Evolutionary conservation across 129 eudicot species (phyloP).

Genomic region (Daucus carota): DNA sequence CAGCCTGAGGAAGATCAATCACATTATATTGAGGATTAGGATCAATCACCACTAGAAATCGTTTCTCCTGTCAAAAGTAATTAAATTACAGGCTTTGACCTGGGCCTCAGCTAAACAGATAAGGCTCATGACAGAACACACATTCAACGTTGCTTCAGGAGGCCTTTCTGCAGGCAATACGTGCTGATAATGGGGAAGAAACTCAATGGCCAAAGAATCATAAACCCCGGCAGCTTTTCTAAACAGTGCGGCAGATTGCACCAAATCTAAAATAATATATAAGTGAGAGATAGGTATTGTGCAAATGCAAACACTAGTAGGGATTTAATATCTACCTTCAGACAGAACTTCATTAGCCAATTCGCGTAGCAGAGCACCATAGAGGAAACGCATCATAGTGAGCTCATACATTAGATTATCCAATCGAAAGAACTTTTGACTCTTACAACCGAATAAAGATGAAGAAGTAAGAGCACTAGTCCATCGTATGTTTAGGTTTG

Average conservation of each 20-base stretch:
- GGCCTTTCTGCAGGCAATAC: slow-evolving; percentile 42
- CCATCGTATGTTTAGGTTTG: slow-evolving; percentile 66
- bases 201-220: slow-evolving; percentile 39
- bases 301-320: slow-evolving; percentile 1
- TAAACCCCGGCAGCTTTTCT: slow-evolving; percentile 80
- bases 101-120: slow-evolving; percentile 88
- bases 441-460: slow-evolving; percentile 36
- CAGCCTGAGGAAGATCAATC: slow-evolving; percentile 32
- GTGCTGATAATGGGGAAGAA: slow-evolving; percentile 37
- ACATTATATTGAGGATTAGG: background rate
- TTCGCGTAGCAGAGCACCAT: slow-evolving; percentile 63
- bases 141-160: slow-evolving; percentile 41
- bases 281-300: slow-evolving; percentile 4
- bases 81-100: slow-evolving; percentile 25
- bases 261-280: slow-evolving; percentile 40
- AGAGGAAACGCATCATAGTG: slow-evolving; percentile 59
- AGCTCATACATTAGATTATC: slow-evolving; percentile 56
- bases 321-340: slow-evolving; percentile 28
- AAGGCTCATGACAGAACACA: slow-evolving; percentile 52
- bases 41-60: background rate
- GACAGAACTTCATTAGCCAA: slow-evolving; percentile 49
- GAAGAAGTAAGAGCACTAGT: slow-evolving; percentile 55
- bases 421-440: slow-evolving; percentile 52
- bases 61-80: background rate
- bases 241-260: slow-evolving; percentile 48